Evolutionary conservation across 441 rosid genomes (phyloP), one percentile per base, ranked within the genome.

Genomic region (Bruguiera hainesii): DNA sequence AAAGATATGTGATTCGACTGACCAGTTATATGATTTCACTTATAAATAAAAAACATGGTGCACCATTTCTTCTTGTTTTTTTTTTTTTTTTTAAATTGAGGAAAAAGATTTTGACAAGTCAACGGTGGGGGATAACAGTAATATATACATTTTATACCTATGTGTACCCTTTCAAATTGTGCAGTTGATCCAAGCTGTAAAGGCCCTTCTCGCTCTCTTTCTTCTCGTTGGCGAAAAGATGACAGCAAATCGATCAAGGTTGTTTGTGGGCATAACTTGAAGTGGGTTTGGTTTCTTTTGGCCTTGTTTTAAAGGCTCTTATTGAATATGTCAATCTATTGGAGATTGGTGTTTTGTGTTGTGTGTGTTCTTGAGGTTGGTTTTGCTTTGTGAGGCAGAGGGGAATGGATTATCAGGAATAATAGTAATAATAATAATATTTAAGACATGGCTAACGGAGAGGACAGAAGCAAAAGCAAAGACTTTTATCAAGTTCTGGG

Each of bases 401-500:
- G 18, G 48, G 33, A 9, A 33, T 51, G 20, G 29, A 37, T 6
- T 37, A 51, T 23, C 4, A 30, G 35, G 0, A 31, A 13, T 35
- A 35, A 10, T 8, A 21, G 37, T 66, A 26, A 26, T 26, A 26
- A 26, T 26, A 26, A 26, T 26, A 26, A 26, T 26, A 2, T 26
- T 26, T 20, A 65, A 66, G 35, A 30, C 52, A 85, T 84, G 88
- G 85, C 82, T 11, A 80, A 76, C 57, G 85, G 79, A 66, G 86
- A 56, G 57, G 84, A 80, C 73, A 82, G 79, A 61, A 78, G 63
- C 69, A 68, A 61, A 48, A 52, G 37, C 61, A 51, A 50, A 48
- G 83, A 90, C 60, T 78, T 87, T 58, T 93, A 90, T 75, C 77
- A 68, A 35, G 91, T 87, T 66, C 60, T 93, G 71, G 97, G 91